Conservation (phyloP, 192 early-diverging fungal genomes). For the Backusella luteola region DNA sequence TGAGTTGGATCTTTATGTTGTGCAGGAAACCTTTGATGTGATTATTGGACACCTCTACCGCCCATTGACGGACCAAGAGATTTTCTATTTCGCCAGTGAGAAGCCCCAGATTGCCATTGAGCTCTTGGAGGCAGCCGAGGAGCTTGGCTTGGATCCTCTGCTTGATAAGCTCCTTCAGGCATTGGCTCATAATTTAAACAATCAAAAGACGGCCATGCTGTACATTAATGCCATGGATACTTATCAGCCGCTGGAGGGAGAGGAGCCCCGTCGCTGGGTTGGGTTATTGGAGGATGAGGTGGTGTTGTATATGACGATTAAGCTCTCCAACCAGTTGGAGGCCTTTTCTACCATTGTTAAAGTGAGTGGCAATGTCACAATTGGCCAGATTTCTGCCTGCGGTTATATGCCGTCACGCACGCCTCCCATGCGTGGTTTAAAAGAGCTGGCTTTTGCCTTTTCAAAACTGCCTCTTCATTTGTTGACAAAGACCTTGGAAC, state of each 20-base stretch:
- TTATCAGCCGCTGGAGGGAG: conserved; percentile 7
- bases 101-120: conserved; percentile 19
- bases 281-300: conserved; percentile 16
- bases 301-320: conserved; percentile 10
- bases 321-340: conserved; percentile 11
- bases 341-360: conserved; percentile 11
- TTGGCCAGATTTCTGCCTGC: conserved; percentile 17
- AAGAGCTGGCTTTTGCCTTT: conserved; percentile 10
- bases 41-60: conserved; percentile 13
- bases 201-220: background rate
- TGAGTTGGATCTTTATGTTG: background rate
- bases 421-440: conserved; percentile 15
- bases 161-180: background rate
- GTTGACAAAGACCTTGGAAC: conserved; percentile 22
- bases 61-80: conserved; percentile 1
- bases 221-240: conserved; percentile 12
- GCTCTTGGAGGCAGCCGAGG: conserved; percentile 16
- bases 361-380: conserved; percentile 19
- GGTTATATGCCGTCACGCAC: conserved; percentile 28
- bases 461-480: conserved; percentile 15
- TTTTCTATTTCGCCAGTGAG: background rate
- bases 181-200: background rate
- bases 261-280: conserved; percentile 14
- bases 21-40: conserved; percentile 16
- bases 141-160: background rate